phyloP scores from a whole-genome alignment of 2,329 filamentous ascomycete genomes.

The Pezicula radicicola region DNA sequence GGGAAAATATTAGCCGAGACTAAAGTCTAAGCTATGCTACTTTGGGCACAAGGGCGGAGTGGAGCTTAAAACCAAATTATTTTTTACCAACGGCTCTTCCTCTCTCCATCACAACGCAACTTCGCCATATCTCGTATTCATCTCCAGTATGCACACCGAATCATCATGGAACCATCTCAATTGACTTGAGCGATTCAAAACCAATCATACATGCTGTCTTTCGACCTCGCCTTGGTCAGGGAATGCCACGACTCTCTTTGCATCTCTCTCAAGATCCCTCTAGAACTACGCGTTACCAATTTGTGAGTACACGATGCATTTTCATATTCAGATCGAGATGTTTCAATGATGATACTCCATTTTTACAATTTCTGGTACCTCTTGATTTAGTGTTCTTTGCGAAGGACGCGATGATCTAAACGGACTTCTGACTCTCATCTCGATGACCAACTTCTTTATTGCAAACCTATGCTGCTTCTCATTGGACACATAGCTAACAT shows the following conservation, averaged over 20 bases:
- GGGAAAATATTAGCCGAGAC: not conserved
- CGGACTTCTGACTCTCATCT: conserved; percentile 70
- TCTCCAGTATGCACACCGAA: too few species aligned
- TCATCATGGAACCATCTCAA: too few species aligned
- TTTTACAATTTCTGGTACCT: conserved; percentile 88
- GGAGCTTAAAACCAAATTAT: not conserved
- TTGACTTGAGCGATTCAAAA: too few species aligned
- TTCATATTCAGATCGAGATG: conserved; percentile 4
- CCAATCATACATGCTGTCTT: too few species aligned
- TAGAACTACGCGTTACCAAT: not conserved
- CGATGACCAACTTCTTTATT: conserved; percentile 2
- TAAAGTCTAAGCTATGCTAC: not conserved
- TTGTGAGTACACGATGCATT: conserved; percentile 1
- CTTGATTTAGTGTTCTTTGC: conserved; percentile 77
- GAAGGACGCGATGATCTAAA: conserved; percentile 70
- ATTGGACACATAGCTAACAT: too few species aligned
- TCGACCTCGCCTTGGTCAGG: not conserved
- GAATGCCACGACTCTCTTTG: too few species aligned
- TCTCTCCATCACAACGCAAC: too few species aligned
- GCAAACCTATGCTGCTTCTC: not conserved
- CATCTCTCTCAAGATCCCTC: not conserved
- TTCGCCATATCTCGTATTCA: too few species aligned
- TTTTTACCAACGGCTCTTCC: too few species aligned
- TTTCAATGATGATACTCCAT: conserved; percentile 69
- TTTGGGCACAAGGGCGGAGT: not conserved